These are phyloP conservation scores for Mrakia blollopis DNA, from an alignment of 768 basidiomycete species.

Conservation along the genomic window DNA sequence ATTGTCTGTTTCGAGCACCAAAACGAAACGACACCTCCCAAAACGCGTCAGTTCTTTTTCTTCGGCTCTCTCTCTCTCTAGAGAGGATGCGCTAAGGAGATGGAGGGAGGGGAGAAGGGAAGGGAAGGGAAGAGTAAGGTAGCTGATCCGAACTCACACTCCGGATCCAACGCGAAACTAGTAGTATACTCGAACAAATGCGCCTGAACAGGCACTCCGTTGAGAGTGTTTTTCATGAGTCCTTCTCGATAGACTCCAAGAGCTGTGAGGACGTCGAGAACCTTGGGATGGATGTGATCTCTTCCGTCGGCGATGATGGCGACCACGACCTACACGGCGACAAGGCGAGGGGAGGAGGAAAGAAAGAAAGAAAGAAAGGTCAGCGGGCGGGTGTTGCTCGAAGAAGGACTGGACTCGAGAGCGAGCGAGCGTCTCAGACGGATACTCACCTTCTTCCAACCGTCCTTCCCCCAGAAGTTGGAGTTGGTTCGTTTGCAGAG, in stretches of 20 bases:
- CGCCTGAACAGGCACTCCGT: constrained; percentile 69
- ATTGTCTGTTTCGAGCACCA: neutral
- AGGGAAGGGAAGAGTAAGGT: too few species aligned
- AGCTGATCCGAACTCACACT: constrained; percentile 17
- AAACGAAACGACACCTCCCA: neutral
- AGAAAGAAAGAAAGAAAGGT: neutral
- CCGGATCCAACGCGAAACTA: constrained; percentile 43
- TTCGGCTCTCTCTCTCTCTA: too few species aligned
- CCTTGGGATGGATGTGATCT: constrained; percentile 76
- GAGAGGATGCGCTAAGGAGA: too few species aligned
- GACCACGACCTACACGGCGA: constrained; percentile 56
- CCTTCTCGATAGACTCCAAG: constrained; percentile 45
- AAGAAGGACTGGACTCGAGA: neutral
- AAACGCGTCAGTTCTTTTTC: neutral
- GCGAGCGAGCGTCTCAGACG: too few species aligned
- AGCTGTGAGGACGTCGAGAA: constrained; percentile 44
- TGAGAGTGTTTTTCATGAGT: constrained; percentile 55
- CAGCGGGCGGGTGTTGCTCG: constrained; percentile 1
- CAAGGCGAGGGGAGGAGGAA: neutral
- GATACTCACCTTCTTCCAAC: constrained; percentile 64
- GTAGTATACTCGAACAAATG: constrained; percentile 71
- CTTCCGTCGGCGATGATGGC: constrained; percentile 82
- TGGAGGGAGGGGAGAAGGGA: too few species aligned
- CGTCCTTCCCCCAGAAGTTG: constrained; percentile 69
- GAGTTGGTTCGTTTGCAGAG: constrained; percentile 48